Percentiles rank a stretch among this genome's conserved stretches.
Conservation (phyloP, 176 grass and related monocot species). For the Echinochloa phyllopogon region DNA sequence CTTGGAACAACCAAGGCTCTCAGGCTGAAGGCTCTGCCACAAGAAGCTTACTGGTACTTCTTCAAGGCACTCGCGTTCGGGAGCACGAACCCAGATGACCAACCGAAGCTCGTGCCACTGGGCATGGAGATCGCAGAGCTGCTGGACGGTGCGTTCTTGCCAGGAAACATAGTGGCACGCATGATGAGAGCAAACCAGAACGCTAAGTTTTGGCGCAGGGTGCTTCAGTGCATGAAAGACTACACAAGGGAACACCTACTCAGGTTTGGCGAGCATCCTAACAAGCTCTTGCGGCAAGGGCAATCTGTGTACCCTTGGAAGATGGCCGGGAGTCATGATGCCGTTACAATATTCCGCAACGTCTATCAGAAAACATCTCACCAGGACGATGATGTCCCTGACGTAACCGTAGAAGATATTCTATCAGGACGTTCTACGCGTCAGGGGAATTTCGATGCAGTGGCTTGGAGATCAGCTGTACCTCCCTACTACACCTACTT, state of each 20-base stretch:
- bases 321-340: not conserved
- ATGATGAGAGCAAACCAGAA: conserved; percentile 38
- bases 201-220: conserved; percentile 7
- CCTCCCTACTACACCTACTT: conserved; percentile 7
- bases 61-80: conserved; percentile 49
- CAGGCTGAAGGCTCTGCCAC: not conserved
- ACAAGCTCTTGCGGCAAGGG: not conserved
- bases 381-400: not conserved
- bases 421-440: not conserved
- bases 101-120: conserved; percentile 27
- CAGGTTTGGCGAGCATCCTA: not conserved
- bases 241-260: conserved; percentile 1
- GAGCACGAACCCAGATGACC: conserved; percentile 21
- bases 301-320: not conserved
- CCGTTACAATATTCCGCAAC: not conserved
- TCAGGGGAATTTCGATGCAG: not conserved
- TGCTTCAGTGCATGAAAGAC: conserved; percentile 22
- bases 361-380: not conserved
- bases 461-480: not conserved
- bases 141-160: conserved; percentile 23
- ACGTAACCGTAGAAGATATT: not conserved
- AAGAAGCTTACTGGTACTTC: conserved; percentile 48
- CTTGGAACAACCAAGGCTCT: not conserved
- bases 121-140: conserved; percentile 40
- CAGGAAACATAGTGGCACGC: conserved; percentile 33